These are phyloP conservation scores for Besnoitia besnoiti DNA, from an alignment of 169 alveolate species.

Conservation along the genomic window DNA sequence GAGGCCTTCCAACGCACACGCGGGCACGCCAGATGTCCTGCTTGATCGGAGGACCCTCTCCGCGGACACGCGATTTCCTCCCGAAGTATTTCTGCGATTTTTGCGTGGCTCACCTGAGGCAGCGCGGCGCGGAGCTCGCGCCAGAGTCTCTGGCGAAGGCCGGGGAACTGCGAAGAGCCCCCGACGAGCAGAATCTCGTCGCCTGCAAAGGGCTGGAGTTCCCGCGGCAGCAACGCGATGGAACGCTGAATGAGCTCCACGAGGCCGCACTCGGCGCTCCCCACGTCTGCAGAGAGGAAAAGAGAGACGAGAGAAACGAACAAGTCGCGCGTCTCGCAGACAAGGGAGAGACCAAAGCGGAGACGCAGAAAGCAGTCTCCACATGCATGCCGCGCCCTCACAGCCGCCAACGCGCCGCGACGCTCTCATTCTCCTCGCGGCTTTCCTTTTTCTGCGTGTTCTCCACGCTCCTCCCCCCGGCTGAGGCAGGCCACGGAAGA, in stretches of 20 bases:
- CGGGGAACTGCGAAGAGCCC: conserved; percentile 76
- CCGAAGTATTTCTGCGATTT: no score
- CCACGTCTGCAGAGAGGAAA: conserved; percentile 67
- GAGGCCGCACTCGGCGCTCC: conserved; percentile 76
- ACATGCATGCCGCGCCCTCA: no score
- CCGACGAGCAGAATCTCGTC: conserved; percentile 78
- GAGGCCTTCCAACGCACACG: no score
- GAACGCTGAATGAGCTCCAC: conserved; percentile 77
- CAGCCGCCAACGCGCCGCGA: no score
- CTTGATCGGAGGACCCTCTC: no score
- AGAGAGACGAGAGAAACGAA: neutral
- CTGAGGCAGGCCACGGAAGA: no score
- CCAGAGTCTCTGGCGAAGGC: conserved; percentile 75
- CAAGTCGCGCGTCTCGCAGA: neutral
- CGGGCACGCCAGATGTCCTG: no score
- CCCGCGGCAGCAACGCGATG: conserved; percentile 74
- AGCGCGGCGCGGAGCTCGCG: conserved; percentile 72
- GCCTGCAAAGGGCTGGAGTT: conserved; percentile 72
- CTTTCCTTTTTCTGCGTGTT: no score
- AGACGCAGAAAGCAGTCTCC: neutral
- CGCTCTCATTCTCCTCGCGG: no score
- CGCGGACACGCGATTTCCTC: no score
- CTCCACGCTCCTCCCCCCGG: no score
- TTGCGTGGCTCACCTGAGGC: conserved; percentile 72
- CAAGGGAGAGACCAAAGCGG: neutral